Base-by-base conservation (phyloP, 208 protist species). In the Borovskyia barvae region DNA sequence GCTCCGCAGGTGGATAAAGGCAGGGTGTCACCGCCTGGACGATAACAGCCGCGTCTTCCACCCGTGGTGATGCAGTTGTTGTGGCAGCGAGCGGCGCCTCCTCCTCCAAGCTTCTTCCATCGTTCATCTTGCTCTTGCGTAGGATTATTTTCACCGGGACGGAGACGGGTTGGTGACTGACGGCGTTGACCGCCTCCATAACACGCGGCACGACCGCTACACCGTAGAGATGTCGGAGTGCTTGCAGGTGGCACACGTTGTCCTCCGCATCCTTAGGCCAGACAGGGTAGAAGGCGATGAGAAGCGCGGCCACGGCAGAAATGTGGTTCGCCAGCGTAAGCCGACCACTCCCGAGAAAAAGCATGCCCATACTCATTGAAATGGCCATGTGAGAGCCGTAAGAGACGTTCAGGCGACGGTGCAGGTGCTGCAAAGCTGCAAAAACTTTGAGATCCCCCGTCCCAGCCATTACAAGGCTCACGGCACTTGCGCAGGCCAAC, bases 361-460 rank as follows among this genome's bases (percentile, higher is more conserved):
- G 65, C 20, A 98, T 60, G 9, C 98, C 98, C 35, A 97, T 82
- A 7, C 93, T 80, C 90, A 99, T 98, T 30, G 80, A 78, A 7
- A 97, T 53, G 5, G 95, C 85, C 95, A 98, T 97, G 72, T 98
- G 92, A 25, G 78, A 72, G 22, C 97, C 97, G 76, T 98, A 98
- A 5, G 67, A 52, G 3, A 86, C 70, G 25, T 89, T 74, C 5
- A 71, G 59, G 37, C 73, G 75, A 3, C 60, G 63, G 51, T 94
- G 72, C 7, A 97, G 51, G 17, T 67, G 74, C 37, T 87, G 80
- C 22, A 98, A 57, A 2, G 90, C 42, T 15, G 61, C 49, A 3
- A 98, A 74, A 1, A 77, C 67, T 26, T 83, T 57, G 9, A 92
- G 47, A 66, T 98, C 79, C 9, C 97, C 97, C 2, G 80, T 96